These are phyloP conservation scores for Hirschfeldia incana DNA, from an alignment of 345 rosid species.

Conservation along the genomic window DNA sequence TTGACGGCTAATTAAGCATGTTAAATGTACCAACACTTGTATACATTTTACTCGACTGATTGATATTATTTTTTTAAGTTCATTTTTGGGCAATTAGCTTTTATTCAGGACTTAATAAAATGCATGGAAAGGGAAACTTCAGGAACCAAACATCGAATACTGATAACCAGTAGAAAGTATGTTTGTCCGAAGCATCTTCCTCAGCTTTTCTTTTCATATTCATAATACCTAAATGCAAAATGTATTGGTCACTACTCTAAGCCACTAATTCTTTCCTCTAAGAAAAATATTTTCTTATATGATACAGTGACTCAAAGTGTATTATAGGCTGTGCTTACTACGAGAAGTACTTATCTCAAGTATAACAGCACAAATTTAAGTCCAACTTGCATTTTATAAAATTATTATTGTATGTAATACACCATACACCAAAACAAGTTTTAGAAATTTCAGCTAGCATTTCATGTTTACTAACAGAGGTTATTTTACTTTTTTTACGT, in stretches of 20 bases:
- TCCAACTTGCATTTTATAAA: not conserved
- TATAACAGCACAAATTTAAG: not conserved
- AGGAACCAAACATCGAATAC: constrained; percentile 35
- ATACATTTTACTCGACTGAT: constrained; percentile 19
- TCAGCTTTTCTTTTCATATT: constrained; percentile 32
- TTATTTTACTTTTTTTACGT: not conserved
- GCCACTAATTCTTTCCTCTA: constrained; percentile 21
- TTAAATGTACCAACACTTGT: not conserved
- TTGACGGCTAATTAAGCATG: not conserved
- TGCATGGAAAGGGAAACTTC: constrained; percentile 24
- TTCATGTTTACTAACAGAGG: not conserved
- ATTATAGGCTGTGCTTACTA: constrained; percentile 1
- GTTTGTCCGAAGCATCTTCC: constrained; percentile 28
- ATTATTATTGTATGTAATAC: not conserved
- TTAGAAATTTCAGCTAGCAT: not conserved
- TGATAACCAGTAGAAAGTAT: constrained; percentile 26
- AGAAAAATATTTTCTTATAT: not conserved
- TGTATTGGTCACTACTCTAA: constrained; percentile 35
- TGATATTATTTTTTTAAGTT: constrained; percentile 12
- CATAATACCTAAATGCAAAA: not conserved
- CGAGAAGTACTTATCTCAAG: constrained; percentile 5
- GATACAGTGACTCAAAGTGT: constrained; percentile 5
- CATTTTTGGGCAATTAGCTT: constrained; percentile 15
- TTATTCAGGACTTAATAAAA: constrained; percentile 19
- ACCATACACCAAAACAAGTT: not conserved